These are phyloP conservation scores for Naegleria gruberi DNA, from an alignment of 208 protist species.

Conservation along the genomic window DNA sequence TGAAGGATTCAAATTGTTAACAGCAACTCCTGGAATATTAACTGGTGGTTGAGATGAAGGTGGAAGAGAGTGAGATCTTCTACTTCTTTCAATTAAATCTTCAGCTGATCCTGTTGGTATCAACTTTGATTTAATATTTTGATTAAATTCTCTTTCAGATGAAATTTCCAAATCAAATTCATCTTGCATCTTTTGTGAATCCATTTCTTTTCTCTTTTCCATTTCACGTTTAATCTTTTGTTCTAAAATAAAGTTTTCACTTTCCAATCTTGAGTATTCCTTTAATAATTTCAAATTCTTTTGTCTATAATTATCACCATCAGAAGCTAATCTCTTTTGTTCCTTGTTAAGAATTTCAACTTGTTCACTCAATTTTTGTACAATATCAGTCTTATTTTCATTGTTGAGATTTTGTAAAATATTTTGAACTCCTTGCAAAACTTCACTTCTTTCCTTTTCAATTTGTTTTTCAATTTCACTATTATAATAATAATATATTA, in stretches of 20 bases:
- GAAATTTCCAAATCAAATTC: constrained; percentile 4
- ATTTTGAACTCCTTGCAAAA: neutral
- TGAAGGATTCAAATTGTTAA: neutral
- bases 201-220: neutral
- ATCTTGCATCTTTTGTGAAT: neutral
- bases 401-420: neutral
- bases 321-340: neutral
- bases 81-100: neutral
- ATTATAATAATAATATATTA: neutral
- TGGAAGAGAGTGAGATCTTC: neutral
- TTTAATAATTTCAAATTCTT: neutral
- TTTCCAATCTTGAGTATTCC: neutral
- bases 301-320: neutral
- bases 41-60: neutral
- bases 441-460: constrained; percentile 21
- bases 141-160: neutral
- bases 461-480: constrained; percentile 5
- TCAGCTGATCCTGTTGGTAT: neutral
- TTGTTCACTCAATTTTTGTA: neutral
- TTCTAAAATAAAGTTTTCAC: constrained; percentile 19
- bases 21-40: neutral
- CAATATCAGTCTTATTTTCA: neutral
- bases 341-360: neutral
- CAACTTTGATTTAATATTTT: neutral
- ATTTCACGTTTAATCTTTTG: constrained; percentile 12